Conservation (phyloP, 768 basidiomycete species). For the Harrya chromipes region DNA sequence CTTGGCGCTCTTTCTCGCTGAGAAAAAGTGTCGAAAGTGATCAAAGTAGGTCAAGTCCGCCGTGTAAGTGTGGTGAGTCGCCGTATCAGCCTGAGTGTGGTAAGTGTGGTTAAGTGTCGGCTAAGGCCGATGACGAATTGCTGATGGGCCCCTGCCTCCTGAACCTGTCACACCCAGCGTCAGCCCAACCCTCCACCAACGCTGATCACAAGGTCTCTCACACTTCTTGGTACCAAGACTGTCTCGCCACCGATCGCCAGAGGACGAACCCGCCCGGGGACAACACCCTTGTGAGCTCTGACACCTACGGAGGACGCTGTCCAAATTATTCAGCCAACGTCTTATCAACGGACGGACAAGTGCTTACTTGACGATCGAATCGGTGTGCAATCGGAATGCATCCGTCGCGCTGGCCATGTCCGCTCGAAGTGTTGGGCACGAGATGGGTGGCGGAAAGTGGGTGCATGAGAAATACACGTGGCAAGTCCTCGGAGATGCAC, state of each 20-base stretch:
- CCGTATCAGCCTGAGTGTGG: too few species aligned
- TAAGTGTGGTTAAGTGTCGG: too few species aligned
- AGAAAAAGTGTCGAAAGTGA: too few species aligned
- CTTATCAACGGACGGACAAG: background rate
- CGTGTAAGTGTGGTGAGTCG: too few species aligned
- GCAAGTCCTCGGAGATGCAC: slow-evolving; percentile 26
- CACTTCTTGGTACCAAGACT: slow-evolving; percentile 63
- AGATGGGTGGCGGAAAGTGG: slow-evolving; percentile 36
- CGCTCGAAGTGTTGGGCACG: slow-evolving; percentile 55
- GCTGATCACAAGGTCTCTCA: slow-evolving; percentile 22
- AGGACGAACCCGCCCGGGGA: slow-evolving; percentile 57
- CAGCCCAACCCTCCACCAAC: background rate
- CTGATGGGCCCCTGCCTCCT: too few species aligned
- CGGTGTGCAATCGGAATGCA: slow-evolving; percentile 67
- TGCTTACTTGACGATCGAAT: slow-evolving; percentile 65
- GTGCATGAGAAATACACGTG: background rate
- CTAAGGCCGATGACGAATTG: too few species aligned
- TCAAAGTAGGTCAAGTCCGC: too few species aligned
- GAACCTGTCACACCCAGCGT: slow-evolving; percentile 38
- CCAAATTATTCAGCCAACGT: too few species aligned
- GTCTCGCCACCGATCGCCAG: slow-evolving; percentile 61
- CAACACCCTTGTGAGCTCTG: slow-evolving; percentile 54
- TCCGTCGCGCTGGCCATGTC: slow-evolving; percentile 45
- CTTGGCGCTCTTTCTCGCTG: too few species aligned
- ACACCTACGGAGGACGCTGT: slow-evolving; percentile 47